Base-by-base conservation (phyloP, 1,284 basidiomycete genomes). In the Fomitopsis schrenkii region DNA sequence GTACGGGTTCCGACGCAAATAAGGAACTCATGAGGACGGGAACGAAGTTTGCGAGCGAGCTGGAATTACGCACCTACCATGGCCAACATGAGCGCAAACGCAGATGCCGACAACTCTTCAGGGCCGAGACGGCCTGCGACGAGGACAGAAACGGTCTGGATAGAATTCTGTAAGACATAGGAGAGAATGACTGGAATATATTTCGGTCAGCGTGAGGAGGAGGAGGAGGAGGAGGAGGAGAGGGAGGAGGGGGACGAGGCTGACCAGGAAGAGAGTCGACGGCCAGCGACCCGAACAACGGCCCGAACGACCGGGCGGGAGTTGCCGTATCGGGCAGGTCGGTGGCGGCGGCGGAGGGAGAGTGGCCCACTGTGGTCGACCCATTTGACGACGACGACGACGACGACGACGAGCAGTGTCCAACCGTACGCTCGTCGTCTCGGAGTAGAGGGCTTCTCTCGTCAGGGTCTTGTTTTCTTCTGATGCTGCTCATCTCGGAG, bases 1-100 rank as follows among this genome's bases (percentile, higher is more conserved):
- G 56, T 15, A 60, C 22, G 35, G 62, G 42, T 46, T 17, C 17
- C 62, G 64, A 68, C 28, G 62, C 35, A 22, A 14, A 3, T 38
- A 6, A 56, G 22, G 9, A 22, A 17, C 41, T 35, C 14, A 17
- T 8, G 46, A n/a, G n/a, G 10, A 19, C 10, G 19, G 22, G 22
- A 22, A 22, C 22, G 22, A 22, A 22, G 22, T 22, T 22, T 26
- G n/a, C 12, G 22, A 57, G 6, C 65, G 46, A 36, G 17, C 19
- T 36, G n/a, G 14, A 41, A 4, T 9, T 70, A 86, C 87, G 84
- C 72, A 83, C 88, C 86, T 36, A 91, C 88, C 71, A 86, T 88
- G 17, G 88, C 88, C 64, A 91, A 74, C 88, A 91, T 91, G 68
- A 88, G 75, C 30, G 86, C 83, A 67, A 91, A 89, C 42, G 90